Evolutionary conservation across 176 grass and related monocot genomes (phyloP).

Genomic region (Musa troglodytarum): DNA sequence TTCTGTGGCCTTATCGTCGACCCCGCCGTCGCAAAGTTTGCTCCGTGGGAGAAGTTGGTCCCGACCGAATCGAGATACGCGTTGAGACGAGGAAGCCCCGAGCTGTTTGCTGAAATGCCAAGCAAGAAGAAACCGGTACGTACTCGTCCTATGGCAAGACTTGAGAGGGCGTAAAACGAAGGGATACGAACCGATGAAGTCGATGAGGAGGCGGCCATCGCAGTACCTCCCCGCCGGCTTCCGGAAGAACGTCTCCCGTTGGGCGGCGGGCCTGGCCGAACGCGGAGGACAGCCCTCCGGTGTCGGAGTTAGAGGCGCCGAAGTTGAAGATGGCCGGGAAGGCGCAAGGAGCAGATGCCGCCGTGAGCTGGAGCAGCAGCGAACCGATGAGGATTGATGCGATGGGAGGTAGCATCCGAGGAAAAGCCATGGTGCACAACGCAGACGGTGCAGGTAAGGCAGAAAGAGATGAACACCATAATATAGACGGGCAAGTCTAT

Average conservation of each 20-base stretch:
- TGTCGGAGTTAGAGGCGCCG: constrained; percentile 48
- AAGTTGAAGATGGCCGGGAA: constrained; percentile 55
- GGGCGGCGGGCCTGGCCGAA: constrained; percentile 71
- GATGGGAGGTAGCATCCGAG: neutral
- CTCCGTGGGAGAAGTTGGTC: constrained; percentile 82
- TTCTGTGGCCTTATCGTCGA: constrained; percentile 71
- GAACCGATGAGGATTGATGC: no score
- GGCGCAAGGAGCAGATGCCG: constrained; percentile 5
- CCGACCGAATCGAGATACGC: constrained; percentile 86
- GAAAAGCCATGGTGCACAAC: neutral
- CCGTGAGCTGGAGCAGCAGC: neutral
- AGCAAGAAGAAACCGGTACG: no score
- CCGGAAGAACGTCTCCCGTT: constrained; percentile 89
- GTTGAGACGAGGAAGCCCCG: constrained; percentile 59
- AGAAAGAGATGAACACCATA: no score
- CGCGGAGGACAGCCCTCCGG: constrained; percentile 51
- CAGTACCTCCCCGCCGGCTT: constrained; percentile 62
- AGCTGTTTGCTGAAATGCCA: constrained; percentile 36
- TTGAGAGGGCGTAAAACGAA: no score
- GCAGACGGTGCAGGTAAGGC: no score
- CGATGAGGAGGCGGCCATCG: constrained; percentile 77
- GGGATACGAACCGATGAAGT: constrained; percentile 61
- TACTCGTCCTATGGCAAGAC: no score
- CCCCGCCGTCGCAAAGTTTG: constrained; percentile 90
- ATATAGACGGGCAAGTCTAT: no score